phyloP scores from a whole-genome alignment of 768 basidiomycete species.

The Paxillus ammoniavirescens region DNA sequence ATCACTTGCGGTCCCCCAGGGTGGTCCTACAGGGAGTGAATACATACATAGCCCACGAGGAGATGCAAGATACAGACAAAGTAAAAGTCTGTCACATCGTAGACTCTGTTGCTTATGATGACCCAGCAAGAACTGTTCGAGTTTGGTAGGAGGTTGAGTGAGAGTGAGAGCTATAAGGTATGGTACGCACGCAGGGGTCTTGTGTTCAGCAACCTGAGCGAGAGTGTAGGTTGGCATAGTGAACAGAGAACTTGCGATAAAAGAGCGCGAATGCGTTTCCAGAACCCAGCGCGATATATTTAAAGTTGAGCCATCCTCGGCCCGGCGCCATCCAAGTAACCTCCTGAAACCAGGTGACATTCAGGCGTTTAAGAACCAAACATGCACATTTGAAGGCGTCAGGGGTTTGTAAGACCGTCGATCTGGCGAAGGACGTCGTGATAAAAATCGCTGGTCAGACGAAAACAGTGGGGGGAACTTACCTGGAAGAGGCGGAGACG shows the following conservation, averaged over 20 bases:
- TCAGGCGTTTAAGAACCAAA: neutral
- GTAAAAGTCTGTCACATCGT: slow-evolving; percentile 82
- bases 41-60: no score
- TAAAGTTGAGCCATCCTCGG: neutral
- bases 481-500: slow-evolving; percentile 92
- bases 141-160: slow-evolving; percentile 1
- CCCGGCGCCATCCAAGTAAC: neutral
- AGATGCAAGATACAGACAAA: slow-evolving; percentile 38
- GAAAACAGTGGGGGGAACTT: slow-evolving; percentile 32
- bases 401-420: slow-evolving; percentile 81
- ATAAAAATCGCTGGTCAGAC: neutral
- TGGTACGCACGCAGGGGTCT: slow-evolving; percentile 43
- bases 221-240: slow-evolving; percentile 44
- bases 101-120: slow-evolving; percentile 75
- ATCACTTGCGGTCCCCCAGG: slow-evolving; percentile 87
- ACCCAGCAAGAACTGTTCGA: slow-evolving; percentile 77
- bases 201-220: slow-evolving; percentile 61
- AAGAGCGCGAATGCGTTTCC: neutral
- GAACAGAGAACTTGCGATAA: neutral
- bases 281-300: neutral
- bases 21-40: slow-evolving; percentile 49
- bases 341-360: neutral
- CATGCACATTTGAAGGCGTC: neutral
- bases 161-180: neutral
- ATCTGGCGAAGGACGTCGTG: slow-evolving; percentile 46